Evolutionary conservation across 257 asterid genomes (phyloP).

Genomic region (Solanum chilense): DNA sequence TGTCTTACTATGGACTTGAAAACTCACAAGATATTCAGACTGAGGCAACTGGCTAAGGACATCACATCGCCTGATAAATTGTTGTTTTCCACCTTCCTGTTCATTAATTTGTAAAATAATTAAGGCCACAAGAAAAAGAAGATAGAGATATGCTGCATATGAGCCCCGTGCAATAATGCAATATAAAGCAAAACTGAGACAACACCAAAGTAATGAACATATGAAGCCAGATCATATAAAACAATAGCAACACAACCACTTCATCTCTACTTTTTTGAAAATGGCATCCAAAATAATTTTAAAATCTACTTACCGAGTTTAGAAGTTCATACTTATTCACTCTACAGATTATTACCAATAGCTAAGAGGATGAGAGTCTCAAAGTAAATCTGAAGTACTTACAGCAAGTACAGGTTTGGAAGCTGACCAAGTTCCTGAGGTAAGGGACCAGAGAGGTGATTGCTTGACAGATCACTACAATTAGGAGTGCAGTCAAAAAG

Average conservation of each 20-base stretch:
- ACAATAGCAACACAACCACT: not conserved
- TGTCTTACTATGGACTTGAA: not conserved
- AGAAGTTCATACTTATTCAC: not conserved
- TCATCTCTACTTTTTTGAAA: not conserved
- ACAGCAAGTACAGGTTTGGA: conserved; percentile 76
- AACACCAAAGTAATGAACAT: not conserved
- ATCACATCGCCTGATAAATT: conserved; percentile 74
- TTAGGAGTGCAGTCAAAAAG: not conserved
- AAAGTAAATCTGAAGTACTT: conserved; percentile 11
- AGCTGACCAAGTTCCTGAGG: conserved; percentile 89
- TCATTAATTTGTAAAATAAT: not conserved
- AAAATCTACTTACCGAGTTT: not conserved
- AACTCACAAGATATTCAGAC: conserved; percentile 73
- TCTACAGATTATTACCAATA: not conserved
- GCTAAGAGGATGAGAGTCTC: not conserved
- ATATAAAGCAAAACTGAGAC: not conserved
- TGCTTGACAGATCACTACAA: conserved; percentile 79
- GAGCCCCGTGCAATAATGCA: not conserved
- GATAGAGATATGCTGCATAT: not conserved
- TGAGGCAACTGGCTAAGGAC: conserved; percentile 57
- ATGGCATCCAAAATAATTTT: not conserved
- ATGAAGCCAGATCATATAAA: not conserved
- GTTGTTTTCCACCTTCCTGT: conserved; percentile 72
- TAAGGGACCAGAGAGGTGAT: conserved; percentile 69
- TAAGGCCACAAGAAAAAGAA: not conserved